Percentiles rank a stretch among this genome's conserved stretches.
phyloP scores from a whole-genome alignment of 2,329 filamentous ascomycete genomes.

The Cercospora nicotianae region DNA sequence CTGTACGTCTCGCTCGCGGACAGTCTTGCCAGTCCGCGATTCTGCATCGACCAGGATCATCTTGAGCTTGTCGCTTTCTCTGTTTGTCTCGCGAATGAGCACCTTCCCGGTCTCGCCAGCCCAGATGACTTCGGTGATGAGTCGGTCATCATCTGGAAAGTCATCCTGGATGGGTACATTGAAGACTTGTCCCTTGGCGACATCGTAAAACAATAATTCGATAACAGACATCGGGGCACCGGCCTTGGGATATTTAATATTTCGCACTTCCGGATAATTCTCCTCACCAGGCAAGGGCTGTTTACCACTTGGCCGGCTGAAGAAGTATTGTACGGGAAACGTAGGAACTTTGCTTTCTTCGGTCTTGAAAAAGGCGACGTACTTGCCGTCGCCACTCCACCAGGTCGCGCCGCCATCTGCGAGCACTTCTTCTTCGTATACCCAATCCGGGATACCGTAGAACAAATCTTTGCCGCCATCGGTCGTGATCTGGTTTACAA shows the following conservation, averaged over 20 bases:
- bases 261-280: constrained; percentile 81
- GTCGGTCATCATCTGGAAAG: constrained; percentile 76
- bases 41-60: constrained; percentile 81
- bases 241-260: constrained; percentile 97
- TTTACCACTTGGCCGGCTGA: constrained; percentile 78
- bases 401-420: constrained; percentile 78
- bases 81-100: constrained; percentile 87
- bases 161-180: constrained; percentile 73
- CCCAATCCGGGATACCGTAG: constrained; percentile 97
- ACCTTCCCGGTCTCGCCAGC: constrained; percentile 72
- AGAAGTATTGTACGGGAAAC: constrained; percentile 90
- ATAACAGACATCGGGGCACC: constrained; percentile 92
- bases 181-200: constrained; percentile 74
- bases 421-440: constrained; percentile 88
- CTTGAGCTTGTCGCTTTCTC: constrained; percentile 87
- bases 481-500: constrained; percentile 71
- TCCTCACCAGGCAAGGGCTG: constrained; percentile 70
- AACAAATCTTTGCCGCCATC: constrained; percentile 89
- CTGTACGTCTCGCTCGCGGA: constrained; percentile 76
- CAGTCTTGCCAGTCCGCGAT: constrained; percentile 70
- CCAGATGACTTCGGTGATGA: constrained; percentile 94
- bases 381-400: constrained; percentile 91
- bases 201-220: constrained; percentile 83
- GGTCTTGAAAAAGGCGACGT: constrained; percentile 86
- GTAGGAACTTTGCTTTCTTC: constrained; percentile 91